Base-by-base conservation (phyloP, 176 grass and related monocot genomes). In the Bothriochloa decipiens region DNA sequence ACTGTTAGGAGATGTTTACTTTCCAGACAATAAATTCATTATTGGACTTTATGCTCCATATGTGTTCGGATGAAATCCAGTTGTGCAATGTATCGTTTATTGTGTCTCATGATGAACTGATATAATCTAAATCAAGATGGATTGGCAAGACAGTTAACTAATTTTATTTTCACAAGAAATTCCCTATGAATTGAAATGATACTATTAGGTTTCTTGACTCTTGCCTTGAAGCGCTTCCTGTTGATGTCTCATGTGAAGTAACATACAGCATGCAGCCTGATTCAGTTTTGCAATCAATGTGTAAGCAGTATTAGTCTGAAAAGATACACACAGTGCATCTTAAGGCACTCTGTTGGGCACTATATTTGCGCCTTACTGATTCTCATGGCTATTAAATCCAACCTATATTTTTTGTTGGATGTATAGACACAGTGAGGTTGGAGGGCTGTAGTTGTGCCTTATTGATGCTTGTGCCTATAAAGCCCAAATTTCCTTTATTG, bases 241-340 rank as follows among this genome's bases (percentile, higher is more conserved):
- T 37, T 20, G 26, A 25, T 71, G 18, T 26, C 4, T 49, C 28
- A n/a, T 9, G 7, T n/a, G 73, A 32, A 61, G 9, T 63, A 68
- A 64, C 55, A 58, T 73, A 70, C 36, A 70, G 11, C 17, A 61
- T 70, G 6, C 46, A 35, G 35, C 61, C 75, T 62, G 45, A 80
- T 89, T 80, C 35, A 75, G 36, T 39, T 36, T 32, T 36, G 13
- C 55, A 75, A 82, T 68, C 15, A 72, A 45, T 80, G 10, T 80
- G 9, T 64, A 73, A 20, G 18, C 5, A 45, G 18, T 76, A 22
- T 75, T 52, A 25, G 23, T 83, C 36, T 83, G n/a, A 75, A 84
- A 83, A 65, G 57, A 20, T 70, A 17, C 45, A 26, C 64, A 70
- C 50, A 27, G 11, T 9, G 61, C 37, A 58, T 70, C 26, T 57